A percentile compares a stretch with the other conserved stretches of the same genome.
Evolutionary conservation across 495 filamentous ascomycete species (phyloP).

Genomic region (Podospora australis): DNA sequence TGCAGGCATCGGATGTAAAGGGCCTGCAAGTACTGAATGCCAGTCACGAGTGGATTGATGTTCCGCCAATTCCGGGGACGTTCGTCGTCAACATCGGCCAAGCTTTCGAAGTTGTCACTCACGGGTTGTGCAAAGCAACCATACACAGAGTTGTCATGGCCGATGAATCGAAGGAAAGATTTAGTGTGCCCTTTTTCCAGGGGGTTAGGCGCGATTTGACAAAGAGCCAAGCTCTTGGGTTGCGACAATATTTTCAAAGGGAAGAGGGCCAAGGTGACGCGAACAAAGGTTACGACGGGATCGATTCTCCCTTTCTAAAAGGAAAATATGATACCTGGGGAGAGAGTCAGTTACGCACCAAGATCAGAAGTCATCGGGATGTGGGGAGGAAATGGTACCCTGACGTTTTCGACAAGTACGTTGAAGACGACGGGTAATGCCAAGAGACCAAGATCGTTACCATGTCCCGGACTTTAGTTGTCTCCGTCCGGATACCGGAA

Average conservation of each 20-base stretch:
- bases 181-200: conserved; percentile 44
- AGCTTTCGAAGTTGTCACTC: conserved; percentile 52
- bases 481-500: too few species aligned
- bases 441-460: too few species aligned
- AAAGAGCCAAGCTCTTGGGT: conserved; percentile 28
- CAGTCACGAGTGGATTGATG: conserved; percentile 43
- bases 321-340: conserved; percentile 43
- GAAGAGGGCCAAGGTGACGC: conserved; percentile 12
- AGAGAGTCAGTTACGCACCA: conserved; percentile 41
- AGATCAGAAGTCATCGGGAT: conserved; percentile 38
- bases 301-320: conserved; percentile 39
- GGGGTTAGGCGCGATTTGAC: conserved; percentile 36
- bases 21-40: conserved; percentile 47
- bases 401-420: conserved; percentile 35
- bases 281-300: conserved; percentile 1
- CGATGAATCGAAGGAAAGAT: conserved; percentile 22
- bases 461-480: too few species aligned
- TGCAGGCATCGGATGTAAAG: conserved; percentile 42
- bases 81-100: conserved; percentile 55
- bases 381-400: conserved; percentile 36
- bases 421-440: too few species aligned
- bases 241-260: conserved; percentile 28
- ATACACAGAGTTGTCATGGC: conserved; percentile 41
- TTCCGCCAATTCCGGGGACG: conserved; percentile 41
- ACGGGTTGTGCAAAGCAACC: conserved; percentile 46